phyloP scores from a whole-genome alignment of 768 basidiomycete species.

The Leccinum incarnatum region DNA sequence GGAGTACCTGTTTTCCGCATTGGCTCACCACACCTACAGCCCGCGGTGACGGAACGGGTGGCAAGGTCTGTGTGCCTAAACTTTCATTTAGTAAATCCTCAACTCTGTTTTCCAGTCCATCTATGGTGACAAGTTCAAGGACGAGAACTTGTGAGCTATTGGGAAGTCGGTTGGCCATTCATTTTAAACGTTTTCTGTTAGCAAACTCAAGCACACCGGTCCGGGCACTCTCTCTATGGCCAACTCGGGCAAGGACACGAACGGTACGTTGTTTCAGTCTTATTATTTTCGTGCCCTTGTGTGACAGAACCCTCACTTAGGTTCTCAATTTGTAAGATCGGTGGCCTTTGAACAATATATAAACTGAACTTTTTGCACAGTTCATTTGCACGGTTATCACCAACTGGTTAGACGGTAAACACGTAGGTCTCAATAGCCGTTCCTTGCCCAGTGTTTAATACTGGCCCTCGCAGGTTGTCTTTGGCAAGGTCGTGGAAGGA shows the following conservation, averaged over 20 bases:
- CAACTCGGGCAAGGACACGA: constrained; percentile 89
- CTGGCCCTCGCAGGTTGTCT: constrained; percentile 65
- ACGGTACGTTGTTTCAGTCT: constrained; percentile 49
- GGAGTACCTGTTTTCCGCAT: constrained; percentile 15
- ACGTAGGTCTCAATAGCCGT: constrained; percentile 46
- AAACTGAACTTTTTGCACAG: constrained; percentile 37
- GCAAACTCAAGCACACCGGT: constrained; percentile 93
- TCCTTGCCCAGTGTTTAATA: background rate
- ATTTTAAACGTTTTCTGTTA: constrained; percentile 29
- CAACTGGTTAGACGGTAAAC: constrained; percentile 87
- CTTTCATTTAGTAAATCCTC: background rate
- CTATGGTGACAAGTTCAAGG: constrained; percentile 86
- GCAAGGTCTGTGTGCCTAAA: constrained; percentile 56
- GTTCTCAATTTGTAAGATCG: constrained; percentile 81
- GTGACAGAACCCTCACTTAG: constrained; percentile 33
- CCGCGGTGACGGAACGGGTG: constrained; percentile 84
- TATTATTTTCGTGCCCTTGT: background rate
- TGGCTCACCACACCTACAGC: constrained; percentile 42
- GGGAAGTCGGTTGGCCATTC: background rate
- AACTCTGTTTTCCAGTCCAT: constrained; percentile 56
- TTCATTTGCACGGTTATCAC: constrained; percentile 91
- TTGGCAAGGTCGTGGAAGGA: constrained; percentile 89
- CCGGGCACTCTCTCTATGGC: constrained; percentile 93
- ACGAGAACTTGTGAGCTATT: constrained; percentile 86
- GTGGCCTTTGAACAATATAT: background rate